phyloP scores from a whole-genome alignment of 2,329 filamentous ascomycete species.

The Ilyonectria mors-panacis region DNA sequence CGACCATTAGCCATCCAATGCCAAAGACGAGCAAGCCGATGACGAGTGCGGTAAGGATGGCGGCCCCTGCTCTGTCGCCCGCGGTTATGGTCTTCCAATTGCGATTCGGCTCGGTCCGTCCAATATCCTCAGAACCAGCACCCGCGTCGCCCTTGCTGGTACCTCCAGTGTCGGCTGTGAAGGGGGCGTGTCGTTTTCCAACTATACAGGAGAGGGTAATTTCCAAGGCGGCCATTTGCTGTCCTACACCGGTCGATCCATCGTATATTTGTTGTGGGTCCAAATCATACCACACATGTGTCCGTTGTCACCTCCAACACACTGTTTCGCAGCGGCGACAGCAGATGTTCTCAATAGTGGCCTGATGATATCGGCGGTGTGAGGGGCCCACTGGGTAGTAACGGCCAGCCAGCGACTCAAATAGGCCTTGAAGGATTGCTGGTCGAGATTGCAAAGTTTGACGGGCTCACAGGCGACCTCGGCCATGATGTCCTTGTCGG shows the following conservation, averaged over 20 bases:
- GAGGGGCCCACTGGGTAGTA: conserved; percentile 75
- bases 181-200: conserved; percentile 56
- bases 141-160: conserved; percentile 65
- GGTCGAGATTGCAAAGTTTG: conserved; percentile 72
- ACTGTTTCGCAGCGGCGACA: conserved; percentile 69
- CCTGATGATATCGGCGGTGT: conserved; percentile 68
- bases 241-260: conserved; percentile 73
- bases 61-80: conserved; percentile 78
- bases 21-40: conserved; percentile 69
- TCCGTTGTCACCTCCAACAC: conserved; percentile 69
- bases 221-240: conserved; percentile 80
- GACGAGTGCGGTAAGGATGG: conserved; percentile 72
- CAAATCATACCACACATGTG: conserved; percentile 74
- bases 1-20: conserved; percentile 63
- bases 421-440: conserved; percentile 76
- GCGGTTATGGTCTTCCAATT: conserved; percentile 58
- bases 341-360: conserved; percentile 70
- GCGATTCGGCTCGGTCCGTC: conserved; percentile 51
- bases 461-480: conserved; percentile 77
- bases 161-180: conserved; percentile 69
- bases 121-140: conserved; percentile 63
- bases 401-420: conserved; percentile 73
- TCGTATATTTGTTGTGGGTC: conserved; percentile 71
- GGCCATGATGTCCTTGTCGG: conserved; percentile 70
- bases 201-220: conserved; percentile 75